These are phyloP conservation scores for Eutypa lata DNA, from an alignment of 2,329 filamentous ascomycete genomes.

Conservation along the genomic window DNA sequence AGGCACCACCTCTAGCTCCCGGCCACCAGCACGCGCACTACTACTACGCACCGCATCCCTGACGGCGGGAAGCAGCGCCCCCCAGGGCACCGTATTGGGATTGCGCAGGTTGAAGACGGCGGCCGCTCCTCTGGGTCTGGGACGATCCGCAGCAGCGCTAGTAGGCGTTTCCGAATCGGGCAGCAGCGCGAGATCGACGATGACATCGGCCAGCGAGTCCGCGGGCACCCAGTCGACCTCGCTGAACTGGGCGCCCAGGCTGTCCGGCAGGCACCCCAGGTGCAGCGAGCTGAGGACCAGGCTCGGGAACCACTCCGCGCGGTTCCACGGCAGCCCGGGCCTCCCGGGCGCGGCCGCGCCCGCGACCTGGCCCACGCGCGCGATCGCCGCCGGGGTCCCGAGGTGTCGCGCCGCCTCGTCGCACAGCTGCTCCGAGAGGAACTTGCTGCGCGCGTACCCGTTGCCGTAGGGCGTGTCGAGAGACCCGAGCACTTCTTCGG, in stretches of 20 bases:
- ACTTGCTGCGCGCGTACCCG: slow-evolving; percentile 26
- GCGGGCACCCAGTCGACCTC: slow-evolving; percentile 43
- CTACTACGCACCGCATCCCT: slow-evolving; percentile 7
- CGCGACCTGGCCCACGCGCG: slow-evolving; percentile 27
- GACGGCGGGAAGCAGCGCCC: slow-evolving; percentile 17
- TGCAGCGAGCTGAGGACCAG: slow-evolving; percentile 37
- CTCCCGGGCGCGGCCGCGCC: slow-evolving; percentile 16
- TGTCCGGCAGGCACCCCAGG: slow-evolving; percentile 33
- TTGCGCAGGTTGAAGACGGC: slow-evolving; percentile 27
- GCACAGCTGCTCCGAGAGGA: slow-evolving; percentile 23
- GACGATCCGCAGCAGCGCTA: no score
- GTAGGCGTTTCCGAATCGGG: background rate
- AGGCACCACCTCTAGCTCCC: slow-evolving; percentile 9
- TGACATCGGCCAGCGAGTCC: slow-evolving; percentile 34
- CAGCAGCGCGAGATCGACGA: slow-evolving; percentile 27
- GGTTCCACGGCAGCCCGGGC: slow-evolving; percentile 34
- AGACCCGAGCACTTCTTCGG: slow-evolving; percentile 12
- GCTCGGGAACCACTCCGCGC: slow-evolving; percentile 38
- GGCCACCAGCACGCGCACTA: background rate
- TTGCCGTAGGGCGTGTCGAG: slow-evolving; percentile 7
- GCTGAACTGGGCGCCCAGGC: slow-evolving; percentile 29
- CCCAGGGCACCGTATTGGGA: slow-evolving; percentile 20
- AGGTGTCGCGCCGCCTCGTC: slow-evolving; percentile 16
- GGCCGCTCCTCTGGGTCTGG: background rate
- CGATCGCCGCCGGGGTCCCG: slow-evolving; percentile 10